A percentile compares a stretch with the other conserved stretches of the same genome.
phyloP scores from a whole-genome alignment of 1,284 basidiomycete genomes.

The Trichosporon sp. region DNA sequence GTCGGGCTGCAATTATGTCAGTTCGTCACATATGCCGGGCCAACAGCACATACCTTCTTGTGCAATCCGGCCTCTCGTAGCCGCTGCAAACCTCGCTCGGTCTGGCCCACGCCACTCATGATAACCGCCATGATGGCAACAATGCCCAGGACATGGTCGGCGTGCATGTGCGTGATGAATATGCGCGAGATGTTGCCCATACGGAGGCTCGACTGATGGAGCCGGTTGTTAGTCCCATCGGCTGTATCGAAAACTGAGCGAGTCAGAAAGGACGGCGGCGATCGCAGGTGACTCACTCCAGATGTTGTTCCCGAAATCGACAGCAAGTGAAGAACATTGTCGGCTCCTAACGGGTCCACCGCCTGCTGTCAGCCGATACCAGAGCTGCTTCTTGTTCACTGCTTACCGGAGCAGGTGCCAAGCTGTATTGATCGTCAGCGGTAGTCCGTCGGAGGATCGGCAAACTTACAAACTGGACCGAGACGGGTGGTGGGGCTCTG shows the following conservation, averaged over 20 bases:
- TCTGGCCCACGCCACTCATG: slow-evolving; percentile 54
- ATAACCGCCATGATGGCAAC: slow-evolving; percentile 66
- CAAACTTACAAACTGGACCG: slow-evolving; percentile 39
- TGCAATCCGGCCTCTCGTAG: slow-evolving; percentile 31
- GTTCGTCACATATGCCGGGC: slow-evolving; percentile 7
- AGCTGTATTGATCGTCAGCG: slow-evolving; percentile 27
- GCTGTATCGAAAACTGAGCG: slow-evolving; percentile 75
- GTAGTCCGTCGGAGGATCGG: not conserved
- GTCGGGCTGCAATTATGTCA: slow-evolving; percentile 48
- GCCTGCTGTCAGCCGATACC: slow-evolving; percentile 26
- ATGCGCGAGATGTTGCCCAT: slow-evolving; percentile 63
- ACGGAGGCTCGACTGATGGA: slow-evolving; percentile 62
- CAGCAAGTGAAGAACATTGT: slow-evolving; percentile 48
- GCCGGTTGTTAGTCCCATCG: slow-evolving; percentile 77
- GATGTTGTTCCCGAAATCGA: slow-evolving; percentile 47
- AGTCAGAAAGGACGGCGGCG: slow-evolving; percentile 2
- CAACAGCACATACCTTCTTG: slow-evolving; percentile 31
- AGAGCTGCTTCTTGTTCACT: not conserved
- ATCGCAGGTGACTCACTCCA: slow-evolving; percentile 40
- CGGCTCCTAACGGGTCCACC: slow-evolving; percentile 46
- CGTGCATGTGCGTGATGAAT: slow-evolving; percentile 88
- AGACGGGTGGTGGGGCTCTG: slow-evolving; percentile 27
- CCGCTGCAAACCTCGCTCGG: slow-evolving; percentile 31
- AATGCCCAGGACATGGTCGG: slow-evolving; percentile 76
- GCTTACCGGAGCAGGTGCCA: slow-evolving; percentile 48